Evolutionary conservation across 2,329 filamentous ascomycete genomes (phyloP).

Genomic region (Penicillium griseofulvum): DNA sequence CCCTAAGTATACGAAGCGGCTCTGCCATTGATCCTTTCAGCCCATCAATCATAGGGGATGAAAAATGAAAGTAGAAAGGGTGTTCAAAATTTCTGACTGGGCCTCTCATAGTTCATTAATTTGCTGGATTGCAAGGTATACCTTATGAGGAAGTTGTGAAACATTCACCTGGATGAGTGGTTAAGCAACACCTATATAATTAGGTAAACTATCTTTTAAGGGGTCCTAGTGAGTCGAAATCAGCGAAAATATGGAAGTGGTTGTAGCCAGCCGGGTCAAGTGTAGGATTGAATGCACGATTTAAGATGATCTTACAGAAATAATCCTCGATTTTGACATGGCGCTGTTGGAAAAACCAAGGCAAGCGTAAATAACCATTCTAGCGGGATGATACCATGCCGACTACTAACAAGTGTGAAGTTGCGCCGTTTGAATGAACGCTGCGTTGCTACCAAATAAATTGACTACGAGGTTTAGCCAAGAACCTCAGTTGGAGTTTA

Average conservation of each 20-base stretch:
- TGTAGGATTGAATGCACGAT: constrained; percentile 12
- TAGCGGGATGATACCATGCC: constrained; percentile 1
- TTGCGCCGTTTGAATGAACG: not conserved
- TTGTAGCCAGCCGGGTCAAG: constrained; percentile 18
- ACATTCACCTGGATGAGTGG: constrained; percentile 10
- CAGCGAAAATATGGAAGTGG: constrained; percentile 20
- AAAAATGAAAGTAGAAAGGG: constrained; percentile 9
- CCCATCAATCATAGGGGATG: constrained; percentile 12
- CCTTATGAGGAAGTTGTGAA: constrained; percentile 15
- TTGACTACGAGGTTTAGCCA: not conserved
- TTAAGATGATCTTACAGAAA: constrained; percentile 12
- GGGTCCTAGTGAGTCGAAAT: constrained; percentile 16
- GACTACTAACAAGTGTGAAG: not conserved
- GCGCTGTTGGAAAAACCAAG: constrained; percentile 18
- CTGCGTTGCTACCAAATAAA: not conserved
- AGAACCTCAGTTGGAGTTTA: not conserved
- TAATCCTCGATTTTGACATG: constrained; percentile 17
- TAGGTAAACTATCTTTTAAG: constrained; percentile 22
- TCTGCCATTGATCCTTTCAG: constrained; percentile 14
- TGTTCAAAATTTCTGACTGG: not conserved
- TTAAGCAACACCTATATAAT: constrained; percentile 15
- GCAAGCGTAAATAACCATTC: constrained; percentile 17
- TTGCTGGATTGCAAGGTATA: constrained; percentile 21
- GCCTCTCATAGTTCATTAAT: constrained; percentile 16
- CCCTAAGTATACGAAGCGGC: constrained; percentile 18